Conservation (phyloP, 345 rosid species). For the Brassica cretica region DNA sequence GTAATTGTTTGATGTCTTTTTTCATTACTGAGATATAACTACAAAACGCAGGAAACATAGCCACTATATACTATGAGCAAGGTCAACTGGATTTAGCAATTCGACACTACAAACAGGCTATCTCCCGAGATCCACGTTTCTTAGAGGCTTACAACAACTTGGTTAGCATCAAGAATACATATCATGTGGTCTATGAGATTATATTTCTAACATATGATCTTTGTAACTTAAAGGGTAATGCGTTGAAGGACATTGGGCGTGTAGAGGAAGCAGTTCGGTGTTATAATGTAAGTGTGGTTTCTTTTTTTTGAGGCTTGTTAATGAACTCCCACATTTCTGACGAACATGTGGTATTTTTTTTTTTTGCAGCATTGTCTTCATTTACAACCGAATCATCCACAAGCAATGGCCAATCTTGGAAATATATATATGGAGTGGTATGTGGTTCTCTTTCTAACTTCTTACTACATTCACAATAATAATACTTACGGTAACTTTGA, state of each 20-base stretch:
- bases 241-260: constrained; percentile 85
- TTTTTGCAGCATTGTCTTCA: constrained; percentile 85
- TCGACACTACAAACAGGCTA: constrained; percentile 82
- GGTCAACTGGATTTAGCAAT: constrained; percentile 90
- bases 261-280: constrained; percentile 95
- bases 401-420: constrained; percentile 96
- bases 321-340: constrained; percentile 29
- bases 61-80: constrained; percentile 82
- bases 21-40: background rate
- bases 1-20: constrained; percentile 1
- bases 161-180: constrained; percentile 51
- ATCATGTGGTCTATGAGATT: constrained; percentile 6
- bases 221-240: constrained; percentile 74
- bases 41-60: constrained; percentile 72
- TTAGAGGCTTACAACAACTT: constrained; percentile 96
- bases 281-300: constrained; percentile 64
- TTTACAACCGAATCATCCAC: constrained; percentile 90
- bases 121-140: constrained; percentile 76
- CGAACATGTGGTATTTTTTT: constrained; percentile 8
- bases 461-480: background rate
- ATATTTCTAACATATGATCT: constrained; percentile 13
- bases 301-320: constrained; percentile 6
- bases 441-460: constrained; percentile 14
- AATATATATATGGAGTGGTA: constrained; percentile 99
- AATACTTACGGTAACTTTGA: background rate